A percentile compares a stretch with the other conserved stretches of the same genome.
These are phyloP conservation scores for Triangularia verruculosa DNA, from an alignment of 2,329 filamentous ascomycete genomes.

Conservation along the genomic window DNA sequence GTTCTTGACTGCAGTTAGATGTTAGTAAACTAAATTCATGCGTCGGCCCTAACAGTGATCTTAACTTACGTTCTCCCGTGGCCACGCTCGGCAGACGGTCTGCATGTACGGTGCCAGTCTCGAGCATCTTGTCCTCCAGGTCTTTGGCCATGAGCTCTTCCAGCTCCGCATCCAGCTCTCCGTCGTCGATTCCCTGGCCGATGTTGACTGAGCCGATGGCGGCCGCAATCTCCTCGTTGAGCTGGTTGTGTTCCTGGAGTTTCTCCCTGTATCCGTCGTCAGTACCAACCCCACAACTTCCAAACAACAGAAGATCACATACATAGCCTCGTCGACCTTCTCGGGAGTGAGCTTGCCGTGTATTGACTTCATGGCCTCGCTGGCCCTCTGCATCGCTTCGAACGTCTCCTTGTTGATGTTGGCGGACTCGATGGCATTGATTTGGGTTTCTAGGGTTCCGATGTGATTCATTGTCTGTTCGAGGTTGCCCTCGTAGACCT, in stretches of 20 bases:
- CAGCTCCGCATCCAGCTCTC: slow-evolving; percentile 81
- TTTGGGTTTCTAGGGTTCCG: slow-evolving; percentile 87
- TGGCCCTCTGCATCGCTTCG: slow-evolving; percentile 87
- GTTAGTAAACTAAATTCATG: slow-evolving; percentile 22
- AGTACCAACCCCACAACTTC: slow-evolving; percentile 27
- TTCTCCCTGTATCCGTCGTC: slow-evolving; percentile 64
- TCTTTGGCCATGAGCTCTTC: slow-evolving; percentile 86
- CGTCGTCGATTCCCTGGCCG: slow-evolving; percentile 74
- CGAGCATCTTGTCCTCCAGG: slow-evolving; percentile 90
- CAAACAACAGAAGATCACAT: slow-evolving; percentile 39
- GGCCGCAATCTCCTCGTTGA: slow-evolving; percentile 88
- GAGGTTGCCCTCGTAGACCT: slow-evolving; percentile 85
- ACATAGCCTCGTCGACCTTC: slow-evolving; percentile 95
- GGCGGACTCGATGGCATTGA: slow-evolving; percentile 93
- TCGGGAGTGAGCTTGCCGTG: slow-evolving; percentile 88
- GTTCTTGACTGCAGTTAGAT: slow-evolving; percentile 43
- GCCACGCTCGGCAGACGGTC: slow-evolving; percentile 75
- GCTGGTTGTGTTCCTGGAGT: slow-evolving; percentile 84
- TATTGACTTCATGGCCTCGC: slow-evolving; percentile 88
- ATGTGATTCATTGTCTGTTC: slow-evolving; percentile 91
- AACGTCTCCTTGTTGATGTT: slow-evolving; percentile 99
- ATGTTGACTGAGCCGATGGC: slow-evolving; percentile 73
- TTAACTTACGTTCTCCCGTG: slow-evolving; percentile 69
- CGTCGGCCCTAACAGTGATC: not conserved
- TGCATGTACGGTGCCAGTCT: slow-evolving; percentile 80